Evolutionary conservation across 2,329 filamentous ascomycete genomes (phyloP).

Genomic region (Setomelanomma holmii): DNA sequence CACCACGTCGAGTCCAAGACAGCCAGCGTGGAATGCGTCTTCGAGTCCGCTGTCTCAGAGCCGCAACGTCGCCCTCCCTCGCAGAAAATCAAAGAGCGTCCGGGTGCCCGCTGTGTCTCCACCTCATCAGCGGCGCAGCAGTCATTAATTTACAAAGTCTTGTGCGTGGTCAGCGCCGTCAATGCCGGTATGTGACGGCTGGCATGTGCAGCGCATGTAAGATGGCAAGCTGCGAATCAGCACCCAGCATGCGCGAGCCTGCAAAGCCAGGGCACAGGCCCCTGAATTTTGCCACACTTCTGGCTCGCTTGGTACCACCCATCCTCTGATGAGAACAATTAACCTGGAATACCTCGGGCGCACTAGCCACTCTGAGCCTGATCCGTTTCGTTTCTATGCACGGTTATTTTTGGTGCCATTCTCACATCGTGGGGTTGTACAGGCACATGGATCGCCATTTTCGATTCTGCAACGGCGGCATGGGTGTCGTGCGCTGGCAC

Average conservation of each 20-base stretch:
- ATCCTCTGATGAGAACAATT: conserved; percentile 13
- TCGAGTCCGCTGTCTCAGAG: conserved; percentile 6
- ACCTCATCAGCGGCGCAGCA: conserved; percentile 14
- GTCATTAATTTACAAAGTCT: conserved; percentile 16
- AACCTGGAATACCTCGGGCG: conserved; percentile 3
- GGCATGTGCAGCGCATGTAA: conserved; percentile 20
- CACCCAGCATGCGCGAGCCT: background rate
- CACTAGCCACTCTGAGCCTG: conserved; percentile 21
- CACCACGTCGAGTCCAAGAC: conserved; percentile 26
- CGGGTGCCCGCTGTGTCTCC: conserved; percentile 12
- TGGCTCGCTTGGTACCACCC: conserved; percentile 4
- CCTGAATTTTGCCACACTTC: conserved; percentile 28
- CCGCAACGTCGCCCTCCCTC: conserved; percentile 4
- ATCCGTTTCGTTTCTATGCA: conserved; percentile 34
- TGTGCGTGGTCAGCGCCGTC: conserved; percentile 14
- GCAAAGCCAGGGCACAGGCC: conserved; percentile 21
- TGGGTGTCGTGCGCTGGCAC: conserved; percentile 6
- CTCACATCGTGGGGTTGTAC: conserved; percentile 25
- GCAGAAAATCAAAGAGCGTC: conserved; percentile 15
- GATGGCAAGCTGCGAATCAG: conserved; percentile 18
- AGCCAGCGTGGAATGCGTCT: conserved; percentile 7
- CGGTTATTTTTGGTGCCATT: conserved; percentile 39
- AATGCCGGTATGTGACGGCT: conserved; percentile 21
- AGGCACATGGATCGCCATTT: background rate
- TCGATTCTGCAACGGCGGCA: conserved; percentile 13